phyloP scores from a whole-genome alignment of 306 rosid genomes.

The Ceratonia siliqua region DNA sequence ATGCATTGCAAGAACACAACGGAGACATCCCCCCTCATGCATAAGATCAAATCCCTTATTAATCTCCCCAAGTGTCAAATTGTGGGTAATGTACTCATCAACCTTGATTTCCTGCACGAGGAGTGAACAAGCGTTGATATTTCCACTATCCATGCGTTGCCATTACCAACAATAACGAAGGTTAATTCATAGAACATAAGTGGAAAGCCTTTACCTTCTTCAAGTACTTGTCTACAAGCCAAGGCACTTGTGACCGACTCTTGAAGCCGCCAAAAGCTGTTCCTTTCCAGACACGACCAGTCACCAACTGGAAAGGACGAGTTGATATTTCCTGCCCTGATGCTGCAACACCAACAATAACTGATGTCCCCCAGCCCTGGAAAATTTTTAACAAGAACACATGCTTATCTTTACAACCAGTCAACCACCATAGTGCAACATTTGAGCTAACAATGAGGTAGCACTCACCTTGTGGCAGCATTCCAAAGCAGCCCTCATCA shows the following conservation, averaged over 20 bases:
- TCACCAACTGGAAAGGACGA: constrained; percentile 93
- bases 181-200: too few species aligned
- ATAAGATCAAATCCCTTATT: constrained; percentile 86
- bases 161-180: too few species aligned
- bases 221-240: constrained; percentile 94
- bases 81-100: constrained; percentile 93
- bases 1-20: constrained; percentile 78
- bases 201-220: constrained; percentile 62
- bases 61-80: constrained; percentile 70
- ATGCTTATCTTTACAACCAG: not conserved
- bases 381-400: constrained; percentile 21
- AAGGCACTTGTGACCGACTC: constrained; percentile 94
- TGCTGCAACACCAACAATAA: constrained; percentile 96
- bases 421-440: not conserved
- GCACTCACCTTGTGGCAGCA: constrained; percentile 89
- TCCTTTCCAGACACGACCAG: constrained; percentile 99
- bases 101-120: constrained; percentile 88
- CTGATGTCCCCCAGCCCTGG: constrained; percentile 97
- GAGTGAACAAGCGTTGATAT: too few species aligned
- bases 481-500: constrained; percentile 95
- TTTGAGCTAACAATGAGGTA: constrained; percentile 18
- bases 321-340: constrained; percentile 93
- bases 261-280: constrained; percentile 97
- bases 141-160: constrained; percentile 46
- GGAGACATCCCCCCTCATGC: constrained; percentile 94